Percentiles rank a stretch among this genome's conserved stretches.
Evolutionary conservation across 495 filamentous ascomycete species (phyloP).

Genomic region (Clavariopsis aquatica): DNA sequence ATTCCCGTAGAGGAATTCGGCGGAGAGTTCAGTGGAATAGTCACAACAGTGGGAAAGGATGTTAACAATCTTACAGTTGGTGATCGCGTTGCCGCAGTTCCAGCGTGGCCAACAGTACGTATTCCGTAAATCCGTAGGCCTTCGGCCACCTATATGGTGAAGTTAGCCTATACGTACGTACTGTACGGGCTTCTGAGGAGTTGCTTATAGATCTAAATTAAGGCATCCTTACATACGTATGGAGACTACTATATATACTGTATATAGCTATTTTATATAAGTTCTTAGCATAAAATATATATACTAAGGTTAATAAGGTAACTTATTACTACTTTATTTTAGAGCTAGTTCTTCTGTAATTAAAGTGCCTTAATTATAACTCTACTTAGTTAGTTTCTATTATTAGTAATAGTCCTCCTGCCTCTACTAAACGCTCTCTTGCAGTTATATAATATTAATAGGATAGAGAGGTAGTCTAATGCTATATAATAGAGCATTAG

Average conservation of each 20-base stretch:
- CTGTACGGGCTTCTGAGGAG: neutral
- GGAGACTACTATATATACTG: constrained; percentile 2
- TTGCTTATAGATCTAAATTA: constrained; percentile 1
- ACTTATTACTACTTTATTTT: neutral
- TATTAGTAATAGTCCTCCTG: neutral
- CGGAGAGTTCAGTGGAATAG: constrained; percentile 18
- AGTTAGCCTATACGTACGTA: neutral
- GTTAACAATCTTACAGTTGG: constrained; percentile 43
- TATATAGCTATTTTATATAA: constrained; percentile 2
- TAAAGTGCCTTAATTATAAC: neutral
- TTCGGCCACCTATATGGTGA: neutral
- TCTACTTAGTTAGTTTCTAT: constrained; percentile 1
- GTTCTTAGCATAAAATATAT: constrained; percentile 3
- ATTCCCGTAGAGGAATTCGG: constrained; percentile 3
- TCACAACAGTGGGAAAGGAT: constrained; percentile 27
- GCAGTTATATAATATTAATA: constrained; percentile 1
- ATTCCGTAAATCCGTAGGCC: neutral
- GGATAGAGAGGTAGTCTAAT: constrained; percentile 1
- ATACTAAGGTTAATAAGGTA: constrained; percentile 1
- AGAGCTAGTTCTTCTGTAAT: neutral
- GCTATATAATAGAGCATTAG: neutral
- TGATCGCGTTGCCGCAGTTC: constrained; percentile 36
- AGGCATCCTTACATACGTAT: neutral
- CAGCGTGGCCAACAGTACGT: no score
- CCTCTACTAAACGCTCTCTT: no score